Conservation (phyloP, 2,329 filamentous ascomycete genomes). For the Periconia sp. region DNA sequence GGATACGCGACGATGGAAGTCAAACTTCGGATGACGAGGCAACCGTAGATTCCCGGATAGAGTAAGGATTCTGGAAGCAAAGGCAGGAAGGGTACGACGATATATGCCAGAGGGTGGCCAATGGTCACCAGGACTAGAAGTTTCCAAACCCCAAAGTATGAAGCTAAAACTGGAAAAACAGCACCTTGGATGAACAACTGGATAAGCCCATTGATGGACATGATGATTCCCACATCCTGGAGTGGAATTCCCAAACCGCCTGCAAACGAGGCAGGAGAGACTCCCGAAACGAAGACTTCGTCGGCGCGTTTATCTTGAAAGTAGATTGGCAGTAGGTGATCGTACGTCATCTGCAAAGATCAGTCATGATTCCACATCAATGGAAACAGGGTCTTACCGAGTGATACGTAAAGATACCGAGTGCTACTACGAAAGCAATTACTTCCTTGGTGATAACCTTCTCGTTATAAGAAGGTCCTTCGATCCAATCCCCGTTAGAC, state of each 20-base stretch:
- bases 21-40: conserved; percentile 65
- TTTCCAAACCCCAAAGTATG: conserved; percentile 66
- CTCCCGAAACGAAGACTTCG: conserved; percentile 30
- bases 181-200: conserved; percentile 73
- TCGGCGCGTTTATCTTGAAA: conserved; percentile 71
- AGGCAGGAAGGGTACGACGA: conserved; percentile 68
- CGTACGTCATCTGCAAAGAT: conserved; percentile 95
- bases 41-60: conserved; percentile 66
- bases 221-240: conserved; percentile 67
- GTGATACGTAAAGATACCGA: conserved; percentile 92
- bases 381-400: too few species aligned
- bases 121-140: conserved; percentile 66
- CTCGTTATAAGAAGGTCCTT: conserved; percentile 40
- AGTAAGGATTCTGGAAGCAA: conserved; percentile 57
- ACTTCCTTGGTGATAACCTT: conserved; percentile 65
- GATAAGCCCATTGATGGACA: conserved; percentile 70
- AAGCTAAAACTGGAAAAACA: conserved; percentile 67
- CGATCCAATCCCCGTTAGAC: conserved; percentile 49
- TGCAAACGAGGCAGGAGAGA: conserved; percentile 40
- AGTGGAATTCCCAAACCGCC: conserved; percentile 69
- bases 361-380: too few species aligned
- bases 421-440: conserved; percentile 73
- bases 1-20: conserved; percentile 70
- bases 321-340: conserved; percentile 90
- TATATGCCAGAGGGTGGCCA: conserved; percentile 67